Conservation (phyloP, 768 basidiomycete species). For the Tulasnella sp. region DNA sequence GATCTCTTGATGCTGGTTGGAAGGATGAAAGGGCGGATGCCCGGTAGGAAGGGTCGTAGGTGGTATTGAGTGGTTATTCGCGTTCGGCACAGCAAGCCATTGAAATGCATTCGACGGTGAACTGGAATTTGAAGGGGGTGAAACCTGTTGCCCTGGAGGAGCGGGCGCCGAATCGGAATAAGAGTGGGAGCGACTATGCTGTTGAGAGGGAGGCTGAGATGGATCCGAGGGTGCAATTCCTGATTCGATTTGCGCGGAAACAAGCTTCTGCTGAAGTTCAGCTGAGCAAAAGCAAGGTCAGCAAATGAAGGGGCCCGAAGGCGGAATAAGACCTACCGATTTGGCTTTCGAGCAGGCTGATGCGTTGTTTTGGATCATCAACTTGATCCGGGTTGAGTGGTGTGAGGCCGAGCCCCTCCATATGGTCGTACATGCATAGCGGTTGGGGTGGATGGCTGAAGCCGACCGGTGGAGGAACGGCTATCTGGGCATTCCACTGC, state of each 20-base stretch:
- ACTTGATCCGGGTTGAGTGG: constrained; percentile 30
- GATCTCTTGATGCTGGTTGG: background rate
- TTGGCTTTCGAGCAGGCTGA: constrained; percentile 67
- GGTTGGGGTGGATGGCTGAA: constrained; percentile 86
- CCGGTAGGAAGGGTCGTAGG: background rate
- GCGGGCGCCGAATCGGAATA: background rate
- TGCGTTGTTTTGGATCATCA: constrained; percentile 65
- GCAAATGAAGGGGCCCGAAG: background rate
- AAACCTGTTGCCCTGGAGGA: background rate
- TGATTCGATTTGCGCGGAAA: background rate
- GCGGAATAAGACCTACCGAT: constrained; percentile 43
- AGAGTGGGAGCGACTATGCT: background rate
- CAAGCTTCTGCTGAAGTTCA: constrained; percentile 14
- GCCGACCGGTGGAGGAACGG: constrained; percentile 77
- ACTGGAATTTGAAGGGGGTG: background rate
- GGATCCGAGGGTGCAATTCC: background rate
- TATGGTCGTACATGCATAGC: constrained; percentile 77
- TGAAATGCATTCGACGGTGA: background rate
- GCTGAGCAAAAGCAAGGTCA: background rate
- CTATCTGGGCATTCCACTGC: constrained; percentile 73
- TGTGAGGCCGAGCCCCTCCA: constrained; percentile 69
- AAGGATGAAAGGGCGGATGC: background rate
- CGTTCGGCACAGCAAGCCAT: background rate
- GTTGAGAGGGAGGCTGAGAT: background rate
- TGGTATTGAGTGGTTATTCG: background rate